Conservation (phyloP, 306 rosid genomes). For the Dalbergia cultrata region DNA sequence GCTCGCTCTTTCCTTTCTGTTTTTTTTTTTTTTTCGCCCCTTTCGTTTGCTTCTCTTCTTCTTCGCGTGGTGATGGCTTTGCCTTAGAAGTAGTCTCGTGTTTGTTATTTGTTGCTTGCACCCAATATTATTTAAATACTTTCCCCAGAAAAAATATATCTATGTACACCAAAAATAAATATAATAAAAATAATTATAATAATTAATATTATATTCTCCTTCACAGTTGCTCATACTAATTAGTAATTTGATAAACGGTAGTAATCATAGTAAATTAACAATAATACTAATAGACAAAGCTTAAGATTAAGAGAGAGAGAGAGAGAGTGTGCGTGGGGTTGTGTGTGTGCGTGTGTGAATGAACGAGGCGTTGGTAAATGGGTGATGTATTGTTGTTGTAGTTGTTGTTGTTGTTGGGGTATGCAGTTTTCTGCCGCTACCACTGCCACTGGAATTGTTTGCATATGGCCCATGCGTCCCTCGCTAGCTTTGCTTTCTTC, state of each 20-base stretch:
- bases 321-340: slow-evolving; percentile 9
- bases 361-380: slow-evolving; percentile 41
- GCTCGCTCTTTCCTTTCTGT: slow-evolving; percentile 43
- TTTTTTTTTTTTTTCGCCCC: neutral
- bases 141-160: neutral
- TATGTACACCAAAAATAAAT: neutral
- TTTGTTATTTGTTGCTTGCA: slow-evolving; percentile 45
- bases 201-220: no score
- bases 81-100: slow-evolving; percentile 56
- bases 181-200: no score
- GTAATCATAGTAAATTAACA: neutral
- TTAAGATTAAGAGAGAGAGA: neutral
- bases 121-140: slow-evolving; percentile 37
- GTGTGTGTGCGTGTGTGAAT: slow-evolving; percentile 31
- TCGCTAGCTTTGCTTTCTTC: slow-evolving; percentile 47
- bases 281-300: neutral
- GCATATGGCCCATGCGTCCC: slow-evolving; percentile 63
- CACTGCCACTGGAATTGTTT: slow-evolving; percentile 58
- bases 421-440: slow-evolving; percentile 60
- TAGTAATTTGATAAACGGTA: neutral
- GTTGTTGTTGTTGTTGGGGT: slow-evolving; percentile 51
- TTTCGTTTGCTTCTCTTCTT: slow-evolving; percentile 46
- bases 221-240: no score
- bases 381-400: slow-evolving; percentile 46
- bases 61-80: slow-evolving; percentile 67